A percentile compares a stretch with the other conserved stretches of the same genome.
Conservation (phyloP, 2,329 filamentous ascomycete species). For the Rugonectria rugulosa region DNA sequence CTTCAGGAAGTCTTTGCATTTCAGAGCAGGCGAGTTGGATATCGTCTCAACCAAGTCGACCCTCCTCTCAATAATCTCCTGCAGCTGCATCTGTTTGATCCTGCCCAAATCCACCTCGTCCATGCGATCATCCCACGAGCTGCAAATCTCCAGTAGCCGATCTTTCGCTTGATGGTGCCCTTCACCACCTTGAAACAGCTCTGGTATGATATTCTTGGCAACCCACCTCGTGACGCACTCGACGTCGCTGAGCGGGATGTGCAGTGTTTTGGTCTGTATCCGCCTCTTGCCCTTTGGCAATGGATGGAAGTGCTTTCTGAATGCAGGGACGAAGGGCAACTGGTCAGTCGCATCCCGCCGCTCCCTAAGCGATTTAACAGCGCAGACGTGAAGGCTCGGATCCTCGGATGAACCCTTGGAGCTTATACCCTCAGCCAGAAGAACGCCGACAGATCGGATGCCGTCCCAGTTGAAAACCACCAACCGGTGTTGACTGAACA, state of each 20-base stretch:
- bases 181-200: conserved; percentile 64
- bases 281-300: conserved; percentile 72
- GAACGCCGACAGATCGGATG: conserved; percentile 80
- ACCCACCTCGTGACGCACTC: conserved; percentile 82
- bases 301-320: conserved; percentile 71
- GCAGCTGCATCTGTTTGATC: conserved; percentile 82
- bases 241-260: conserved; percentile 78
- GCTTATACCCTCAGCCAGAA: conserved; percentile 78
- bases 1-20: conserved; percentile 82
- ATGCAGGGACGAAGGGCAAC: conserved; percentile 79
- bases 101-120: conserved; percentile 83
- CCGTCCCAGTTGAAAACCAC: conserved; percentile 88
- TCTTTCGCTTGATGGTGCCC: conserved; percentile 65
- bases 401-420: conserved; percentile 63
- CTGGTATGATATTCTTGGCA: conserved; percentile 65
- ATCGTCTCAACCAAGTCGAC: conserved; percentile 68
- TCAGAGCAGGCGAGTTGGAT: conserved; percentile 69
- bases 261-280: conserved; percentile 71
- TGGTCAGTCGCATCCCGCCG: conserved; percentile 83
- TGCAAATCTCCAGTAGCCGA: conserved; percentile 72
- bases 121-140: conserved; percentile 80
- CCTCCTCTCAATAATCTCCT: conserved; percentile 80
- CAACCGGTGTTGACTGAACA: conserved; percentile 78
- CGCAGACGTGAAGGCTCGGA: conserved; percentile 79
- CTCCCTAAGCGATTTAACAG: conserved; percentile 73